Base-by-base conservation (phyloP, 2,329 filamentous ascomycete species). In the Thelonectria blattea region DNA sequence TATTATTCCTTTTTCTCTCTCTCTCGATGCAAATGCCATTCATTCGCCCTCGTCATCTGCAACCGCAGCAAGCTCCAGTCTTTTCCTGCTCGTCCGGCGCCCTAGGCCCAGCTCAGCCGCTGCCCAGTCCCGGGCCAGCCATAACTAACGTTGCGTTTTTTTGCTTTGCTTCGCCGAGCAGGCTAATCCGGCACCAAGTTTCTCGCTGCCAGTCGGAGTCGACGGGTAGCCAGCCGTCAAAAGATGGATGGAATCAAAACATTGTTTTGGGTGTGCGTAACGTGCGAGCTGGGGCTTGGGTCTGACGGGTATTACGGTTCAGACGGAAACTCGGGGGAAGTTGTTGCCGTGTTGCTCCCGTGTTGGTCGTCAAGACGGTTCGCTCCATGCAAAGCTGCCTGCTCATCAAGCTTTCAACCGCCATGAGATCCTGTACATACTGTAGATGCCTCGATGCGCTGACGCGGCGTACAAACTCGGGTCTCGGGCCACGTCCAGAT, bases 101-200 rank as follows among this genome's bases (percentile, higher is more conserved):
- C 39, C 52, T 60, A 45, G 39, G 37, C 58, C 48, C 48, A 55
- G 57, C 46, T 42, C 34, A 52, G 58, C 34, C 34, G 34, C 34
- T 37, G 34, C 52, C 47, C 47, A 41, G 52, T 37, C 52, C n/a
- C 34, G 27, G n/a, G 27, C 32, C 20, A 45, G 41, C 47, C 39
- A n/a, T n/a, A n/a, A n/a, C n/a, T n/a, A n/a, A n/a, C n/a, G n/a
- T n/a, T 51, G 34, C 34, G n/a, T 34, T 24, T 24, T 24, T 37
- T 37, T 37, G 34, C 34, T 37, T 37, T 34, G 32, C 32, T 22
- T 47, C 45, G 45, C 22, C 45, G 45, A 47, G 45, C 20, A 30
- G 27, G 27, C 11, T 37, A 37, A 7, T 7, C 27, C 27, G 34
- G 34, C 34, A 15, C 11, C 11, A 15, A 37, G 22, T 24, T 24